A percentile compares a stretch with the other conserved stretches of the same genome.
Evolutionary conservation across 176 grass and related monocot species (phyloP).

Genomic region (Lolium perenne): DNA sequence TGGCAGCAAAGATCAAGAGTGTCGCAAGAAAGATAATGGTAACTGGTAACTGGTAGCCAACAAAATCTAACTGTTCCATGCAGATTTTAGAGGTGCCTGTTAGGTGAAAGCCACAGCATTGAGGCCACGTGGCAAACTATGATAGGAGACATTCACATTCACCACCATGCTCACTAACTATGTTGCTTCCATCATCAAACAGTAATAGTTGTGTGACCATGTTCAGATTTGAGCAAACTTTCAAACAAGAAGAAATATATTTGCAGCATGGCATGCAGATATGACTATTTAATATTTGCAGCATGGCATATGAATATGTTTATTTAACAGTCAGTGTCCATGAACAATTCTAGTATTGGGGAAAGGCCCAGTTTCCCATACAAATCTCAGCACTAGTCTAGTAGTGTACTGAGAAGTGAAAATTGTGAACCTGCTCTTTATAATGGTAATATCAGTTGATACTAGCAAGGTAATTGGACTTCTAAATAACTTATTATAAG

Average conservation of each 20-base stretch:
- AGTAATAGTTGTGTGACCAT: not conserved
- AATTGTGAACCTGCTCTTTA: not conserved
- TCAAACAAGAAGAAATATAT: slow-evolving; percentile 6
- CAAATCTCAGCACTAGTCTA: not conserved
- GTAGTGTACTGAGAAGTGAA: not conserved
- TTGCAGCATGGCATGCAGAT: not conserved
- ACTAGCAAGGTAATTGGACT: slow-evolving; percentile 14
- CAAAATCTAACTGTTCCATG: not conserved
- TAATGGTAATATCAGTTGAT: slow-evolving; percentile 13
- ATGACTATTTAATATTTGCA: slow-evolving; percentile 24
- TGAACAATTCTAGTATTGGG: slow-evolving; percentile 25
- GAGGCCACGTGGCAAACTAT: not conserved
- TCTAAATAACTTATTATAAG: slow-evolving; percentile 20
- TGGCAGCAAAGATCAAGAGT: slow-evolving; percentile 8
- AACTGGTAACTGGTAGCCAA: not conserved
- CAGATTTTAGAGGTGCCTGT: slow-evolving; percentile 9
- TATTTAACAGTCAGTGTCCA: not conserved
- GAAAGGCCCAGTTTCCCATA: not conserved
- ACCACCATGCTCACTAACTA: slow-evolving; percentile 4
- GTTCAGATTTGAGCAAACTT: not conserved
- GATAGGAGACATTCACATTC: slow-evolving; percentile 30
- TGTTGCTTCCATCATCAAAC: not conserved
- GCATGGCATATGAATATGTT: slow-evolving; percentile 16
- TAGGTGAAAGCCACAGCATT: not conserved
- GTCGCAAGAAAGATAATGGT: slow-evolving; percentile 11